Conservation (phyloP, 1,284 basidiomycete species). For the Lignosus rhinocerotis region DNA sequence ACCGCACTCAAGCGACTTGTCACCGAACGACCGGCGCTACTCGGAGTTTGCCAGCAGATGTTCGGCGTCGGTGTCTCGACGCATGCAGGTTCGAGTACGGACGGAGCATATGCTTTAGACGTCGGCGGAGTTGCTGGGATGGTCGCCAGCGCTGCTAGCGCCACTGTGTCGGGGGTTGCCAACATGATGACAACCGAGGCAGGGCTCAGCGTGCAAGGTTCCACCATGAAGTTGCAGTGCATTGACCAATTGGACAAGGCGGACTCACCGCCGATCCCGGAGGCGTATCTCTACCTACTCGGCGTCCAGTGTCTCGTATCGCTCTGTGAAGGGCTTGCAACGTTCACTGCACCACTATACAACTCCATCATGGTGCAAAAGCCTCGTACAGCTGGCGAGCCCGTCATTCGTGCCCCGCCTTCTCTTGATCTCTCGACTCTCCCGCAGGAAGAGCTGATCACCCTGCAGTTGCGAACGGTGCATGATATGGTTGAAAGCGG, state of each 20-base stretch:
- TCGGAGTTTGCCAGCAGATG: slow-evolving; percentile 82
- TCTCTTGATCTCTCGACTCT: slow-evolving; percentile 67
- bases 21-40: slow-evolving; percentile 82
- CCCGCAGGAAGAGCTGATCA: slow-evolving; percentile 55
- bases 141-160: slow-evolving; percentile 81
- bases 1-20: slow-evolving; percentile 81
- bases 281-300: slow-evolving; percentile 90
- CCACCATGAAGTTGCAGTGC: slow-evolving; percentile 84
- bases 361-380: slow-evolving; percentile 65
- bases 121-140: slow-evolving; percentile 80
- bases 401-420: slow-evolving; percentile 69
- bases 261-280: slow-evolving; percentile 89
- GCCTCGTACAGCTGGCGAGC: slow-evolving; percentile 65
- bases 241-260: slow-evolving; percentile 97
- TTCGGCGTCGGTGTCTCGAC: slow-evolving; percentile 68
- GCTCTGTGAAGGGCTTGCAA: slow-evolving; percentile 85
- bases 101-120: slow-evolving; percentile 50
- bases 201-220: slow-evolving; percentile 70
- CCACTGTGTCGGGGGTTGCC: slow-evolving; percentile 73
- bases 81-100: slow-evolving; percentile 30
- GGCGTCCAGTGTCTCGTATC: slow-evolving; percentile 88
- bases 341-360: slow-evolving; percentile 72
- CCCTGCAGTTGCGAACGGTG: slow-evolving; percentile 59
- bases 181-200: slow-evolving; percentile 67
- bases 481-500: slow-evolving; percentile 81